These are phyloP conservation scores for Lipomyces yarrowii DNA, from an alignment of 1,139 yeast species.

Conservation along the genomic window DNA sequence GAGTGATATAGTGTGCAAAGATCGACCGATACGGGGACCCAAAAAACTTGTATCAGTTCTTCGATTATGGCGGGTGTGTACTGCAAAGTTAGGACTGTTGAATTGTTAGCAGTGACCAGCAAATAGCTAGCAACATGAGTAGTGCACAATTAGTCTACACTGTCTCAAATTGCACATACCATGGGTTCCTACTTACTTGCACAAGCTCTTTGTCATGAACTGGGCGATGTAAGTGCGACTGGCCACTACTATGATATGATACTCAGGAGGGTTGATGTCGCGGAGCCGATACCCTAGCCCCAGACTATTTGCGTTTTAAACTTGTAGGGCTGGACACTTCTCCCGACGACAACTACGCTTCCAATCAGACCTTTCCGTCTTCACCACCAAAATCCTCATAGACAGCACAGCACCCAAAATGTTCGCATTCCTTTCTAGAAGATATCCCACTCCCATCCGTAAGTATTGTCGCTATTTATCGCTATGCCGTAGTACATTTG, in stretches of 20 bases:
- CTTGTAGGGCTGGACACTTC: background rate
- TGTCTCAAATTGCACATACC: background rate
- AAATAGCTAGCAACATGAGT: background rate
- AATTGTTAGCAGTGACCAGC: background rate
- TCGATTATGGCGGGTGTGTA: background rate
- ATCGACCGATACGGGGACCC: background rate
- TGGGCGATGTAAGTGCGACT: background rate
- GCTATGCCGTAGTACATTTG: background rate
- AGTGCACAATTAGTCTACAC: background rate
- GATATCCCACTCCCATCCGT: constrained; percentile 50
- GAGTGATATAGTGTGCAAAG: background rate
- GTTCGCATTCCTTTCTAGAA: constrained; percentile 19
- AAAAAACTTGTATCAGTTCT: background rate
- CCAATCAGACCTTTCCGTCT: background rate
- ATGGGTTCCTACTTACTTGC: background rate
- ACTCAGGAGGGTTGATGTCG: background rate
- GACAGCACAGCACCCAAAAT: background rate
- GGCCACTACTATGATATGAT: no score
- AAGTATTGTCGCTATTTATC: constrained; percentile 16
- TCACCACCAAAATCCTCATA: background rate
- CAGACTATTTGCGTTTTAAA: background rate
- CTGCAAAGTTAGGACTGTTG: background rate
- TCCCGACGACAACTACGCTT: background rate
- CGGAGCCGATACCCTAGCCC: background rate
- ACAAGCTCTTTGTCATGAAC: background rate